Evolutionary conservation across 306 rosid genomes (phyloP), one percentile per base, ranked within the genome.

Genomic region (Gleditsia sinensis): DNA sequence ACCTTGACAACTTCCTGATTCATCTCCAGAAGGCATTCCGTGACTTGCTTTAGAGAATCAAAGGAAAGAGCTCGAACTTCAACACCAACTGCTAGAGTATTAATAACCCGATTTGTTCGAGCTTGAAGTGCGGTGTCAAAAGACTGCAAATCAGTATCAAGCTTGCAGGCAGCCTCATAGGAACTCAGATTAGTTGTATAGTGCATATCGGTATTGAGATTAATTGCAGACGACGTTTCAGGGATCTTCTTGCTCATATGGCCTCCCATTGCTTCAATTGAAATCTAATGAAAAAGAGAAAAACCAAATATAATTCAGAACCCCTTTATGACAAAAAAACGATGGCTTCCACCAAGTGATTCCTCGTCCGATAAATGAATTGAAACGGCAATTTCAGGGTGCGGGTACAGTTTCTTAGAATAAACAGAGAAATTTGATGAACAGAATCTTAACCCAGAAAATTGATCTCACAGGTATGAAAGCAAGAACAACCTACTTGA

Each of bases 1-100:
- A 94, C 94, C 36, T 84, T 91, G 2, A 94, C 97, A 67, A 94
- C 97, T 64, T 94, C 98, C 67, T 94, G 98, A 61, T 94, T 94
- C 97, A 94, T 91, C 73, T 91, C 98, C 60, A 94, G 62, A 2
- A 94, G 93, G 60, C 98, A 94, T 69, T 78, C 96, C 0, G 97
- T 94, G 75, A 91, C 81, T 75, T 90, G 89, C 60, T 89, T 91
- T 3, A 94, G 80, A 5, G 97, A 94, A 49, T 89, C 94, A 6
- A 94, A 89, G 0, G 98, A 94, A 66, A 94, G 90, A 4, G 96
- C 84, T 27, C 96, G 92, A 55, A 91, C 97, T 67, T 91, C 97
- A 0, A 91, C 97, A 7, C 98, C 97, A 5, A 48, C 84, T 0
- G 93, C 96, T 7, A 94, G 89, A 5, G 91, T 81, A 62, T 80